Conservation (phyloP, 192 early-diverging fungal genomes). For the Coemansia asiatica region DNA sequence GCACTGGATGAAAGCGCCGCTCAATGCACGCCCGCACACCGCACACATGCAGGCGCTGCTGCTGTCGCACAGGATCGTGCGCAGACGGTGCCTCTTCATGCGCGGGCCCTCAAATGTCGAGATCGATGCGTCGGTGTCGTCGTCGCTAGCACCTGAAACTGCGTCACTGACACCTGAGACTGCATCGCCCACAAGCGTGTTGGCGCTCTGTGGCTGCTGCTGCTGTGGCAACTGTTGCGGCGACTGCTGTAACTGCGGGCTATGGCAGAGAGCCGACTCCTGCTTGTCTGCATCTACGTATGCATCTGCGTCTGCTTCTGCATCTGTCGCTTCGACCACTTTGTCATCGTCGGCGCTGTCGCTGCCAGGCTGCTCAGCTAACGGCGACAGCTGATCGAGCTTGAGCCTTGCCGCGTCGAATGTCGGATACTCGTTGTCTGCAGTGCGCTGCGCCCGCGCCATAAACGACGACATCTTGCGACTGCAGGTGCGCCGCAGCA, state of each 20-base stretch:
- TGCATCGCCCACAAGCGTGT: constrained; percentile 3
- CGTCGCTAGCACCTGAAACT: constrained; percentile 18
- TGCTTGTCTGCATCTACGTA: neutral
- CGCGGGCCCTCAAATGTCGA: constrained; percentile 54
- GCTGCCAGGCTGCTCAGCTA: constrained; percentile 9
- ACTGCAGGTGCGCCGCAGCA: constrained; percentile 55
- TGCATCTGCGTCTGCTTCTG: neutral
- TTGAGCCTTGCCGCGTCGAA: constrained; percentile 39
- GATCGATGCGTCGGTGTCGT: constrained; percentile 49
- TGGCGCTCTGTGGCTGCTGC: neutral
- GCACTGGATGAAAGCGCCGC: constrained; percentile 51
- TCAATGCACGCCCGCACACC: constrained; percentile 31
- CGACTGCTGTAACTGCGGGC: neutral
- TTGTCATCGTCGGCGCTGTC: constrained; percentile 2
- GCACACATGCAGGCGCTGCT: constrained; percentile 41
- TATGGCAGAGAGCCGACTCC: neutral
- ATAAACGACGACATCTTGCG: constrained; percentile 54
- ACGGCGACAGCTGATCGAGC: constrained; percentile 8
- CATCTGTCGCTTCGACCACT: neutral
- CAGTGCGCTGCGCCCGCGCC: constrained; percentile 22
- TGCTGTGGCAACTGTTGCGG: neutral
- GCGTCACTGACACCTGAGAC: neutral
- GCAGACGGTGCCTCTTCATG: constrained; percentile 48
- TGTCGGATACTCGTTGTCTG: constrained; percentile 25
- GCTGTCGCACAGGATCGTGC: constrained; percentile 46